Conservation (phyloP, 83 land plant genomes). For the Larix sibirica region DNA sequence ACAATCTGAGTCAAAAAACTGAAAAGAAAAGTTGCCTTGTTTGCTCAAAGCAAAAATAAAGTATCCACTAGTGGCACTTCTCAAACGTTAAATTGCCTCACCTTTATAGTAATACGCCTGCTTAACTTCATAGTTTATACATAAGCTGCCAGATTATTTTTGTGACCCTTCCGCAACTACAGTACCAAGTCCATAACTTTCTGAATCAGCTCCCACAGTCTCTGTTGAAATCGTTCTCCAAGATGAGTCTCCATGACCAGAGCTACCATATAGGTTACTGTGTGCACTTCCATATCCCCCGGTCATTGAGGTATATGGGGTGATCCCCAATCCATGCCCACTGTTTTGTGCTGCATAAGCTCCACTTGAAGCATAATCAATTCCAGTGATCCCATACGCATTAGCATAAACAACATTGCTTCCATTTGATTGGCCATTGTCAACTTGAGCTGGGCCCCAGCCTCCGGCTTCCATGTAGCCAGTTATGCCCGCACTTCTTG, state of each 20-base stretch:
- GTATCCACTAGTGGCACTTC: background rate
- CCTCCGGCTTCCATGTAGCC: constrained; percentile 23
- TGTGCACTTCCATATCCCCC: constrained; percentile 26
- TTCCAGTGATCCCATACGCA: constrained; percentile 24
- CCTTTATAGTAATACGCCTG: constrained; percentile 50
- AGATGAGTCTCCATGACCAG: constrained; percentile 30
- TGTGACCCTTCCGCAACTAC: constrained; percentile 23
- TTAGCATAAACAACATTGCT: constrained; percentile 19
- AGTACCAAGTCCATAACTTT: constrained; percentile 28
- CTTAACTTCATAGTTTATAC: constrained; percentile 28
- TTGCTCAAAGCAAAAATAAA: background rate
- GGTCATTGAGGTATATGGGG: constrained; percentile 26
- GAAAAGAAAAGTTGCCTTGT: too few relatives aligned
- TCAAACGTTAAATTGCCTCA: constrained; percentile 11
- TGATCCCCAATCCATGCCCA: constrained; percentile 15
- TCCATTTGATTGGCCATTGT: constrained; percentile 22
- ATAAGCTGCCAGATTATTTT: constrained; percentile 21
- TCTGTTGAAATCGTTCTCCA: constrained; percentile 45
- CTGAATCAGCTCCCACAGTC: constrained; percentile 31
- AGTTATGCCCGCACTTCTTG: constrained; percentile 29
- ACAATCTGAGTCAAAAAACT: too few relatives aligned
- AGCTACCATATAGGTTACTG: constrained; percentile 24
- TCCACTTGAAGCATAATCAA: constrained; percentile 16
- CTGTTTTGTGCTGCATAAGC: constrained; percentile 30
- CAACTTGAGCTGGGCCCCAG: constrained; percentile 32